phyloP scores from a whole-genome alignment of 116 monocot genomes.

The Trichopus zeylanicus region DNA sequence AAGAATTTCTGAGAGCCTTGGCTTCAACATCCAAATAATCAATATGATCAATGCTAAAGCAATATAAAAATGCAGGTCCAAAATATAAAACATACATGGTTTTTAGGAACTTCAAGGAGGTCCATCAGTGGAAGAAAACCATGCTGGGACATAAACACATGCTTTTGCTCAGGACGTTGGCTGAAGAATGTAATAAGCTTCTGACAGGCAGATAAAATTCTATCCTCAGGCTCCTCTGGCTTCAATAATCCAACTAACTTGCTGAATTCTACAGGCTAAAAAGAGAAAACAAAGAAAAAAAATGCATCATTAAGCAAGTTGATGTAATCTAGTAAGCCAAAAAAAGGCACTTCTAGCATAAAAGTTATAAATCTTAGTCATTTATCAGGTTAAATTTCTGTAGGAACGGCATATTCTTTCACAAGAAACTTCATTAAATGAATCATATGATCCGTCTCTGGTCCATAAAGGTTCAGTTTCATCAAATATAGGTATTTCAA shows the following conservation, averaged over 20 bases:
- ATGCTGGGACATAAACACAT: conserved; percentile 69
- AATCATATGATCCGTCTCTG: too few species aligned
- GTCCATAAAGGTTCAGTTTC: too few species aligned
- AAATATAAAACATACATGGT: conserved; percentile 39
- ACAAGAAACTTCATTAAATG: too few species aligned
- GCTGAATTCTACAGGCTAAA: conserved; percentile 79
- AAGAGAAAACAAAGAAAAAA: not conserved
- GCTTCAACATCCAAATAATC: too few species aligned
- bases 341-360: not conserved
- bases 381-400: too few species aligned
- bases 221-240: conserved; percentile 76
- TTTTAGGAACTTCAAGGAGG: conserved; percentile 81
- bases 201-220: conserved; percentile 81
- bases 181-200: conserved; percentile 72
- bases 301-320: not conserved
- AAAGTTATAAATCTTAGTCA: not conserved
- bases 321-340: not conserved
- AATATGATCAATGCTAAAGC: not conserved
- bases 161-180: conserved; percentile 86
- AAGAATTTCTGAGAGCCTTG: too few species aligned
- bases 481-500: too few species aligned
- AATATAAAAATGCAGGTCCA: not conserved
- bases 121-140: conserved; percentile 87
- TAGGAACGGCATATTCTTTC: too few species aligned
- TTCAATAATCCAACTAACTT: conserved; percentile 78